Evolutionary conservation across 192 early-diverging fungal genomes (phyloP), one percentile per base, ranked within the genome.

Genomic region (Umbelopsis sp.): DNA sequence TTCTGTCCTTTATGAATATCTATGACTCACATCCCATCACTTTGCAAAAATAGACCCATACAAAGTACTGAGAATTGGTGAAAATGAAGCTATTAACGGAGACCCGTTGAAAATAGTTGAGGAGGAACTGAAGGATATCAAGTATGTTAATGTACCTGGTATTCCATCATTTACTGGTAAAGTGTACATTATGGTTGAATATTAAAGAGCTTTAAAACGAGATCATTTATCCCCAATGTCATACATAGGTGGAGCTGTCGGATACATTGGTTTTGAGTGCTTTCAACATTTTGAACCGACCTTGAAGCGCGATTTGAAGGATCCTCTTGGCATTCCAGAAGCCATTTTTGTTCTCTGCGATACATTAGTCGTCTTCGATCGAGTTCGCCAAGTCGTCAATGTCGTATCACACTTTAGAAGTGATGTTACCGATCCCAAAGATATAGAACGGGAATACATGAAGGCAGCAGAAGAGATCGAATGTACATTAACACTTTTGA

Each of bases 271-370:
- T 49, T 99, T 96, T 82, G 98, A 99, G 78, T 98, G 97, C 70
- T 91, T 98, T 50, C 91, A 93, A 78, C 94, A 97, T 79, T 99
- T 99, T 91, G 98, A 99, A 83, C 96, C 97, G 10, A 91, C 91
- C 52, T 94, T 94, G 2, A 91, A 88, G 45, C 84, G 89, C 53
- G 86, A 90, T 12, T 76, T 98, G 29, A 78, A 87, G 22, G 98
- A 99, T 74, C 91, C 94, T 12, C 79, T 98, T 20, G 93, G 85
- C 16, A 82, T 99, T 17, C 98, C 98, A 32, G 98, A 99, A 53
- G 89, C 95, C 45, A 84, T 98, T 20, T 93, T 99, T 70, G 82
- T 99, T 84, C 88, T 97, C 77, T 96, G 95, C 81, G 97, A 99
- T 82, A 93, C 95, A 4, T 84, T 99, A 17, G 92, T 99, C 22